Percentiles rank a stretch among this genome's conserved stretches.
These are phyloP conservation scores for Eleusine coracana DNA, from an alignment of 176 grass and related monocot genomes.

Conservation along the genomic window DNA sequence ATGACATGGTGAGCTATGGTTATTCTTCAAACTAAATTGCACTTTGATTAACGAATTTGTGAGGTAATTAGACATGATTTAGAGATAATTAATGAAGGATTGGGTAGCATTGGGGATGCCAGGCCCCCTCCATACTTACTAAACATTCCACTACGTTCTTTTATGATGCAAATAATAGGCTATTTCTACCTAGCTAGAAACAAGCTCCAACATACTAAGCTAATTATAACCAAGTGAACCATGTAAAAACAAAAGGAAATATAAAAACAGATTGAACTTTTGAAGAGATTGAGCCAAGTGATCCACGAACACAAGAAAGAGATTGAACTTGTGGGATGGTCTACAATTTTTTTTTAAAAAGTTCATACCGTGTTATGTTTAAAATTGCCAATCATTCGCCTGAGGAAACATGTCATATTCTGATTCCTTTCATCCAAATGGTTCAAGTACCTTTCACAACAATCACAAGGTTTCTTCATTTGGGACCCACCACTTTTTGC, in stretches of 20 bases:
- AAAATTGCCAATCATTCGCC: slow-evolving; percentile 32
- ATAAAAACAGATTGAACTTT: background rate
- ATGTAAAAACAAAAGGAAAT: background rate
- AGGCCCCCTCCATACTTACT: background rate
- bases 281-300: background rate
- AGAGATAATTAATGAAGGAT: no score
- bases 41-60: no score
- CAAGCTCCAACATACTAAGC: background rate
- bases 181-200: background rate
- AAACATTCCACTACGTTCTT: no score
- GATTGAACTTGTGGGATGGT: background rate
- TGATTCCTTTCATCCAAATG: slow-evolving; percentile 25
- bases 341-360: background rate
- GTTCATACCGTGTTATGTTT: slow-evolving; percentile 45
- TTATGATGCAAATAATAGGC: background rate
- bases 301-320: background rate
- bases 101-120: no score
- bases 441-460: slow-evolving; percentile 13
- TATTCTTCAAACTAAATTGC: no score
- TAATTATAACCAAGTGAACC: background rate
- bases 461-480: slow-evolving; percentile 31
- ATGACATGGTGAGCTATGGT: no score
- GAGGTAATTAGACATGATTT: no score
- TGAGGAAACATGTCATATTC: slow-evolving; percentile 42
- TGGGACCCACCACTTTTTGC: background rate